Conservation (phyloP, 805 yeast genomes). For the Wickerhamomyces strasburgensis region DNA sequence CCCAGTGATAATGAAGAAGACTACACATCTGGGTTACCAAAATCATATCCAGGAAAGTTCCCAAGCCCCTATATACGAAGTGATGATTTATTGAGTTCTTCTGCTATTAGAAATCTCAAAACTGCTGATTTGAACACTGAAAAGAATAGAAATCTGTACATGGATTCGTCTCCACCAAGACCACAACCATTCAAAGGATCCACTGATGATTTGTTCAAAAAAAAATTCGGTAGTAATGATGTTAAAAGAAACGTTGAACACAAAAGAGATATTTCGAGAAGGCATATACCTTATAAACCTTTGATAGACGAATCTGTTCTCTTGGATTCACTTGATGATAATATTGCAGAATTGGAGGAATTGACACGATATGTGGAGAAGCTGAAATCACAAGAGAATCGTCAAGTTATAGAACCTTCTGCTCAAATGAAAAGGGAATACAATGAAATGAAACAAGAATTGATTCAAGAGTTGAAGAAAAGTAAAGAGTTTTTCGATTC, state of each 20-base stretch:
- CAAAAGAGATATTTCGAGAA: too few relatives aligned
- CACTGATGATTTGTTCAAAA: too few relatives aligned
- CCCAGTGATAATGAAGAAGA: conserved; percentile 13
- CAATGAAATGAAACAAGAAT: conserved; percentile 25
- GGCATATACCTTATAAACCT: too few relatives aligned
- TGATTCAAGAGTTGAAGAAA: conserved; percentile 29
- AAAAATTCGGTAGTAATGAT: too few relatives aligned
- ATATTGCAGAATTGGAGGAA: conserved; percentile 20
- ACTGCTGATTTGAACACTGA: conserved; percentile 18
- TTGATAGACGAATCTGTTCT: conserved; percentile 8
- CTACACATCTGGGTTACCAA: conserved; percentile 34
- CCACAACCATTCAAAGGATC: too few relatives aligned
- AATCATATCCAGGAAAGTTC: conserved; percentile 24
- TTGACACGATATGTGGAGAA: conserved; percentile 21
- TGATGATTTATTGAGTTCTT: conserved; percentile 12
- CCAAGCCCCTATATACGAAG: conserved; percentile 15
- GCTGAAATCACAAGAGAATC: conserved; percentile 13
- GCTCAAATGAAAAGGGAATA: conserved; percentile 18
- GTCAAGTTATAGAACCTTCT: conserved; percentile 9
- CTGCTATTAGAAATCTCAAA: conserved; percentile 17
- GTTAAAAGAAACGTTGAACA: background rate
- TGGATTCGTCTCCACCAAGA: conserved; percentile 8
- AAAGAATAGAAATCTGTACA: conserved; percentile 7
- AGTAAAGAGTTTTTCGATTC: conserved; percentile 32
- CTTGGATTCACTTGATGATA: conserved; percentile 25